Evolutionary conservation across 768 basidiomycete genomes (phyloP).

Genomic region (Macrolepiota fuliginosa): DNA sequence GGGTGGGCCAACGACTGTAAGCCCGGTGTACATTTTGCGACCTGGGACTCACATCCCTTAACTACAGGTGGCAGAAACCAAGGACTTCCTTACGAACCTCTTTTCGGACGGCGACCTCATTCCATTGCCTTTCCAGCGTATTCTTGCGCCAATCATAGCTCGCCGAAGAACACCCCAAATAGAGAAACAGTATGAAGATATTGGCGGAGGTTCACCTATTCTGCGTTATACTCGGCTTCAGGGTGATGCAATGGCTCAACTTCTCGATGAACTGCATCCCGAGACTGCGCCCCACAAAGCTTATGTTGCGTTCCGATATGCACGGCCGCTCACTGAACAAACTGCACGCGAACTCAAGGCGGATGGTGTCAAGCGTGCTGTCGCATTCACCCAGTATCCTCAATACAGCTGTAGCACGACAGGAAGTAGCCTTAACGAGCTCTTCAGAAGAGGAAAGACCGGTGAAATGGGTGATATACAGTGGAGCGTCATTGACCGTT

Average conservation of each 20-base stretch:
- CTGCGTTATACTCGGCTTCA: slow-evolving; percentile 85
- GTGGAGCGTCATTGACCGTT: slow-evolving; percentile 98
- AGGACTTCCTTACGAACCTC: slow-evolving; percentile 88
- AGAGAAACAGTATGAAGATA: slow-evolving; percentile 90
- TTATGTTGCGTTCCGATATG: slow-evolving; percentile 96
- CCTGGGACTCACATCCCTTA: slow-evolving; percentile 11
- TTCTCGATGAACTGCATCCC: slow-evolving; percentile 95
- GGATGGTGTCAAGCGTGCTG: slow-evolving; percentile 88
- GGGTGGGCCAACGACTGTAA: slow-evolving; percentile 93
- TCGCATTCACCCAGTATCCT: slow-evolving; percentile 98
- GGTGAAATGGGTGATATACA: slow-evolving; percentile 69
- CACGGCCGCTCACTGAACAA: slow-evolving; percentile 81
- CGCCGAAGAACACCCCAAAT: slow-evolving; percentile 87
- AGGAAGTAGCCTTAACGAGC: slow-evolving; percentile 94
- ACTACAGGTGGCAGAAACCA: slow-evolving; percentile 82
- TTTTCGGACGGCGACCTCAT: slow-evolving; percentile 94
- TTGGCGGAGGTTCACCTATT: slow-evolving; percentile 97
- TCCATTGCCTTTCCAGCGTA: slow-evolving; percentile 87
- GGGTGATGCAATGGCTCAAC: slow-evolving; percentile 83
- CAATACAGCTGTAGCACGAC: slow-evolving; percentile 99
- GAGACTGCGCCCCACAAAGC: slow-evolving; percentile 92
- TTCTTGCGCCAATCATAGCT: slow-evolving; percentile 88
- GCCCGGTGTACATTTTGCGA: slow-evolving; percentile 21
- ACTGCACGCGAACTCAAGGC: slow-evolving; percentile 79
- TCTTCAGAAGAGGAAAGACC: slow-evolving; percentile 64